Evolutionary conservation across 192 early-diverging fungal species (phyloP), one percentile per base, ranked within the genome.

Genomic region (Chytriomyces sp.): DNA sequence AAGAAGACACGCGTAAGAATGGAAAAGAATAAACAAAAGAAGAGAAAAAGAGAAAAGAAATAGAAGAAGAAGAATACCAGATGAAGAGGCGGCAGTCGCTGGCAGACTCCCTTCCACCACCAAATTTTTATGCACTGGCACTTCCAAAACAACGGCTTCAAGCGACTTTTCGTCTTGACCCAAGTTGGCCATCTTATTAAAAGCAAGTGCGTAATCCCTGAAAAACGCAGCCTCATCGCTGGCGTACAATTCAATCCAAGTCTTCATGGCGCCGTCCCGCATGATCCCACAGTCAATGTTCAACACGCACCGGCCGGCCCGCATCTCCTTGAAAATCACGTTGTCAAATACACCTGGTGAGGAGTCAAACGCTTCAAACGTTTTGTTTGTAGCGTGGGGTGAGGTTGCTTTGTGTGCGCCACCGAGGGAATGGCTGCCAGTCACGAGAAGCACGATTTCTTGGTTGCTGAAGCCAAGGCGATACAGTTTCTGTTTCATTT

Each of bases 291-390:
- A 82, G 67, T 82, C 81, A 47, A 82, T 10, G 26, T 7, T 13
- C 7, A 79, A 16, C 8, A 64, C 53, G 73, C 81, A 82, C 35
- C 61, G 44, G 43, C 81, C 81, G 13, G 6, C 50, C 9, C 76
- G 50, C 50, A 77, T 20, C n/a, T 45, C 16, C 35, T 69, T 60
- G 73, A 82, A 82, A 61, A 82, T 73, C 62, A 80, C 66, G 49
- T 82, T 82, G 69, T 82, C 81, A 26, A 82, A 80, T 1, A 80
- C 45, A n/a, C 78, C 78, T 8, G 81, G 78, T 45, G 81, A 80
- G 5, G 28, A n/a, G 64, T 82, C 81, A 66, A 82, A 82, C 11
- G 81, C 74, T 46, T 66, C 53, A 50, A 82, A 80, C 24, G 81
- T 50, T 45, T 76, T 62, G 64, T 50, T 78, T 5, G 81, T 82